Conservation (phyloP, 78 protist genomes). For the Chrysochromulina tobinii region DNA sequence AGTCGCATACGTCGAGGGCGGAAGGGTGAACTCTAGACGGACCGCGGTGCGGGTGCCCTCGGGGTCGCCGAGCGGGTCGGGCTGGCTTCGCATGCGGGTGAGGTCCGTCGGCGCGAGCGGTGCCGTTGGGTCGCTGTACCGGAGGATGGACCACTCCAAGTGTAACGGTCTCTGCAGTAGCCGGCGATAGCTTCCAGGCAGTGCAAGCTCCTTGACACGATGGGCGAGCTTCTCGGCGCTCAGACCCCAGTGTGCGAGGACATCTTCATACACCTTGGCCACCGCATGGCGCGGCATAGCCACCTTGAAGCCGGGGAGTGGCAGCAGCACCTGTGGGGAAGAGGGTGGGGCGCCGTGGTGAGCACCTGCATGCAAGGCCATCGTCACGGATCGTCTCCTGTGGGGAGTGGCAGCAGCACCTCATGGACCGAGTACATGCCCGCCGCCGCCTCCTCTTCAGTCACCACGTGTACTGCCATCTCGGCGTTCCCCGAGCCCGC, state of each 20-base stretch:
- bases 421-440: conserved; percentile 57
- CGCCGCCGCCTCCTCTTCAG: conserved; percentile 35
- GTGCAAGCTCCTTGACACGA: neutral
- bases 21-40: conserved; percentile 62
- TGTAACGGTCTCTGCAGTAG: conserved; percentile 32
- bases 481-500: neutral
- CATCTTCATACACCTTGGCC: neutral
- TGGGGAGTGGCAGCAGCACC: conserved; percentile 70
- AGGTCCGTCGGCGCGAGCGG: conserved; percentile 26
- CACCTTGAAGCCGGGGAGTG: conserved; percentile 67
- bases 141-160: neutral
- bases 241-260: neutral
- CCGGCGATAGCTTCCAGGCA: conserved; percentile 43
- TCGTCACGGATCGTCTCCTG: too few relatives aligned
- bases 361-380: too few relatives aligned
- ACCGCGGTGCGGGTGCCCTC: conserved; percentile 42
- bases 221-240: neutral
- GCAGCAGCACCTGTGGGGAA: conserved; percentile 26
- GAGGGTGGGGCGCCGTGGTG: too few relatives aligned
- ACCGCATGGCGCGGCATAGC: neutral
- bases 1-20: conserved; percentile 79
- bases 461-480: neutral
- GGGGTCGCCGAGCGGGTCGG: neutral
- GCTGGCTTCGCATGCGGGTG: neutral
- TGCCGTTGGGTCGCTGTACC: neutral